Evolutionary conservation across 306 rosid genomes (phyloP).

Genomic region (Acacia melanoxylon): DNA sequence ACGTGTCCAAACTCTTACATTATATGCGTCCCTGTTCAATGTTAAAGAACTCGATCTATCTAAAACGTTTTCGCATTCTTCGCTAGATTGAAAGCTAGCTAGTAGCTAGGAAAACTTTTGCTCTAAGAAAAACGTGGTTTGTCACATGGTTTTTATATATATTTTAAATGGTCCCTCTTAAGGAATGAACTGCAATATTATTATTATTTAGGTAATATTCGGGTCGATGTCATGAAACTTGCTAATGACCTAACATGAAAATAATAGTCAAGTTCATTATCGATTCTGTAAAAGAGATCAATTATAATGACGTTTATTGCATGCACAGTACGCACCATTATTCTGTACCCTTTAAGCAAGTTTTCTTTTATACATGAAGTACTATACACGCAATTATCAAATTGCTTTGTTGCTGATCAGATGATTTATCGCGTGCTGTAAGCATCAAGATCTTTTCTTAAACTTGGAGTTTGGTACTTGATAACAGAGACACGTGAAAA

Average conservation of each 20-base stretch:
- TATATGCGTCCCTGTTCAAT: background rate
- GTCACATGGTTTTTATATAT: background rate
- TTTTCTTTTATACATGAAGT: background rate
- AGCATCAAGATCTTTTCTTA: background rate
- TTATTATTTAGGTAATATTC: background rate
- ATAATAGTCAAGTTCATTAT: background rate
- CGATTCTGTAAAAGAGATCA: slow-evolving; percentile 8
- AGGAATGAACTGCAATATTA: background rate
- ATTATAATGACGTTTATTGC: slow-evolving; percentile 16
- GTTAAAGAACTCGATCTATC: background rate
- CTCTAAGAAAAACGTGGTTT: background rate
- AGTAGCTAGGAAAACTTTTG: background rate
- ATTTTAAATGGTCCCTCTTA: background rate
- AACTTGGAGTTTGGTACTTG: background rate
- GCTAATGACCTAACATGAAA: slow-evolving; percentile 7
- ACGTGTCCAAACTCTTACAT: background rate
- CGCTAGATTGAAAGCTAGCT: background rate
- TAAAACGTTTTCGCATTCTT: background rate
- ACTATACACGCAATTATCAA: background rate
- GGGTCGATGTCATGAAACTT: background rate
- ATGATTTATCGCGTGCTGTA: background rate
- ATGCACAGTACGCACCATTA: background rate
- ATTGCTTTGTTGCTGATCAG: background rate
- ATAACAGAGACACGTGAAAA: slow-evolving; percentile 6
- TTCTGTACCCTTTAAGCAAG: background rate